These are phyloP conservation scores for Septoria linicola DNA, from an alignment of 2,329 filamentous ascomycete species.

Conservation along the genomic window DNA sequence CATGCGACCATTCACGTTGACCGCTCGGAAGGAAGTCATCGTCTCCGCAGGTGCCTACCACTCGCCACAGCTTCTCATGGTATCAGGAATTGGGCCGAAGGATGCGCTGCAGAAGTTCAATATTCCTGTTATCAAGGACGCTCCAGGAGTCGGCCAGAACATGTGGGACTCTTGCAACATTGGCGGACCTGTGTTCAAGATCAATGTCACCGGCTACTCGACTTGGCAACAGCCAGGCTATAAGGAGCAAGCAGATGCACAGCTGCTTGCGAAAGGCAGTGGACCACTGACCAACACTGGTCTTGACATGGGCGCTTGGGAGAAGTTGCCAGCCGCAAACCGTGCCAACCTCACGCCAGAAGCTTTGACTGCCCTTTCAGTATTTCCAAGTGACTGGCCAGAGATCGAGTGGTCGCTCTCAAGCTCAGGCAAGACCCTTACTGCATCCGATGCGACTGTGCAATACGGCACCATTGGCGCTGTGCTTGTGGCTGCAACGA, in stretches of 20 bases:
- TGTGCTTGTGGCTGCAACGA: conserved; percentile 37
- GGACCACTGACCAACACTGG: conserved; percentile 30
- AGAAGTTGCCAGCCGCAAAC: conserved; percentile 23
- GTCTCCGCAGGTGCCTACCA: conserved; percentile 35
- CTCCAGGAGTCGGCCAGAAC: conserved; percentile 54
- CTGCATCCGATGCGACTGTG: conserved; percentile 30
- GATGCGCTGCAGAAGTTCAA: conserved; percentile 43
- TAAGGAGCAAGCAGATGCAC: conserved; percentile 12
- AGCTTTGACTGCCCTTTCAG: conserved; percentile 8
- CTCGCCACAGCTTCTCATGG: conserved; percentile 36
- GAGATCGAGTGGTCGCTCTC: conserved; percentile 33
- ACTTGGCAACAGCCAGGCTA: conserved; percentile 10
- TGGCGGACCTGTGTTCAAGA: conserved; percentile 18
- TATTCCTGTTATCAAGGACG: conserved; percentile 49
- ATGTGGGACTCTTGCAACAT: conserved; percentile 45
- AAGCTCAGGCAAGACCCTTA: conserved; percentile 15
- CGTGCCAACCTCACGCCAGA: conserved; percentile 17
- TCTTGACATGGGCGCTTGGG: conserved; percentile 21
- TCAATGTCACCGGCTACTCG: conserved; percentile 17
- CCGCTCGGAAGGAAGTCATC: conserved; percentile 38
- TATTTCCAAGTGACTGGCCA: conserved; percentile 39
- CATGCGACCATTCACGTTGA: conserved; percentile 27
- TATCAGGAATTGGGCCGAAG: conserved; percentile 34
- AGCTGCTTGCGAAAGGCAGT: conserved; percentile 22
- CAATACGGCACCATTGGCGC: conserved; percentile 38